Evolutionary conservation across 2,329 filamentous ascomycete genomes (phyloP).

Genomic region (Paraconiothyrium brasiliense): DNA sequence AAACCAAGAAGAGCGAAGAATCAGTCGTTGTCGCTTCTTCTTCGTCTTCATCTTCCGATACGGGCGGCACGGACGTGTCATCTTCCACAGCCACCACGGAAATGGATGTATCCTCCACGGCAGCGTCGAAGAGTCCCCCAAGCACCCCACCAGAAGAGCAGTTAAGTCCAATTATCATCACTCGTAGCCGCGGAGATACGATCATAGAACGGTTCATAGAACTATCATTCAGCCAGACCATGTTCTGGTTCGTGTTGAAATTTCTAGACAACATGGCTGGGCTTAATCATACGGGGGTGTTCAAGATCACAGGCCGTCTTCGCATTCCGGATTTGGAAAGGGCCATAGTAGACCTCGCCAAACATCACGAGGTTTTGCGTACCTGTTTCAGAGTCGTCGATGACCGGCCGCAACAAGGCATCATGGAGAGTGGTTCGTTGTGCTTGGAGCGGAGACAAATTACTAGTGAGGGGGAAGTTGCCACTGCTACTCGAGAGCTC

Average conservation of each 20-base stretch:
- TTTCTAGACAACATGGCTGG: background rate
- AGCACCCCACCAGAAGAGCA: background rate
- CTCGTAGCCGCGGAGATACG: background rate
- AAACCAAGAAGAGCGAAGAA: background rate
- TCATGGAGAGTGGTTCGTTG: constrained; percentile 16
- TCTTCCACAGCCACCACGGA: background rate
- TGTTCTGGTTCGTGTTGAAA: background rate
- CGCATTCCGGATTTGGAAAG: constrained; percentile 40
- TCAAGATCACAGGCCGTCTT: background rate
- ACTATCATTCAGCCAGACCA: background rate
- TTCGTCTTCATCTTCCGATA: too few relatives aligned
- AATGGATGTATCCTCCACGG: background rate
- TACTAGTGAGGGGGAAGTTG: constrained; percentile 33
- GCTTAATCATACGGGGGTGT: background rate
- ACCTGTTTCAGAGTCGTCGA: constrained; percentile 37
- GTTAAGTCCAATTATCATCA: background rate
- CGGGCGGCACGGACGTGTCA: background rate
- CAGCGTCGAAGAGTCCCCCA: background rate
- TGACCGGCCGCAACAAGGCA: constrained; percentile 24
- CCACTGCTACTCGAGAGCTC: background rate
- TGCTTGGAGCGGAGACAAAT: constrained; percentile 38
- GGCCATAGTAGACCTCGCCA: constrained; percentile 44
- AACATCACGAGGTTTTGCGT: constrained; percentile 47
- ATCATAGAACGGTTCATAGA: background rate
- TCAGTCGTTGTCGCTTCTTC: background rate